A percentile compares a stretch with the other conserved stretches of the same genome.
Conservation (phyloP, 2,329 filamentous ascomycete species). For the Hypoxylon sp. region DNA sequence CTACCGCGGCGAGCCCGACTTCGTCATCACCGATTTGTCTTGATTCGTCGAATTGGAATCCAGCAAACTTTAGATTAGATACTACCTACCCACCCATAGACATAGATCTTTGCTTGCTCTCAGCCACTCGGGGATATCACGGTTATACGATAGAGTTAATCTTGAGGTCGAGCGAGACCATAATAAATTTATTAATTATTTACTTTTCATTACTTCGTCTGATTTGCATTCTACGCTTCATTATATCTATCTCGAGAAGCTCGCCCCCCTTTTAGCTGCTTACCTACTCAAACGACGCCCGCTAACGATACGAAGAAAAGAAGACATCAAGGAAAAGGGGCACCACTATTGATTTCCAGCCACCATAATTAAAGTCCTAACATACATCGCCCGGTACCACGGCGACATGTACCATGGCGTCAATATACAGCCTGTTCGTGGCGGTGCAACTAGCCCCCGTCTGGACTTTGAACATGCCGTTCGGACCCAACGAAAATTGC, state of each 20-base stretch:
- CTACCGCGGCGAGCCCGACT: conserved; percentile 43
- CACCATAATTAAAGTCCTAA: background rate
- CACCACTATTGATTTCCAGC: background rate
- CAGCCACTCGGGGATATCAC: background rate
- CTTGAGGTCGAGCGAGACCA: background rate
- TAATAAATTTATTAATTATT: background rate
- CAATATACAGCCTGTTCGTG: conserved; percentile 59
- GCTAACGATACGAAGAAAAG: background rate
- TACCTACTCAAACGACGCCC: background rate
- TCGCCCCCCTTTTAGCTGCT: background rate
- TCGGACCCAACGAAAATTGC: conserved; percentile 57
- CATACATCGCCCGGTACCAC: conserved; percentile 33
- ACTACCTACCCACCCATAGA: background rate
- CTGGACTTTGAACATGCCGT: conserved; percentile 58
- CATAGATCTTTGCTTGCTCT: conserved; percentile 17
- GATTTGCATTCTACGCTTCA: background rate
- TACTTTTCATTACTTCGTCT: background rate
- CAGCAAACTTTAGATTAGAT: background rate
- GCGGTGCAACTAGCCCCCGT: conserved; percentile 54
- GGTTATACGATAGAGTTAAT: background rate
- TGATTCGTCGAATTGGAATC: conserved; percentile 5
- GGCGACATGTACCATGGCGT: conserved; percentile 58
- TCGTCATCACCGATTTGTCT: conserved; percentile 37
- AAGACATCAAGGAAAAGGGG: background rate
- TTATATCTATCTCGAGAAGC: background rate